phyloP scores from a whole-genome alignment of 441 rosid genomes.

The Jatropha multifida region DNA sequence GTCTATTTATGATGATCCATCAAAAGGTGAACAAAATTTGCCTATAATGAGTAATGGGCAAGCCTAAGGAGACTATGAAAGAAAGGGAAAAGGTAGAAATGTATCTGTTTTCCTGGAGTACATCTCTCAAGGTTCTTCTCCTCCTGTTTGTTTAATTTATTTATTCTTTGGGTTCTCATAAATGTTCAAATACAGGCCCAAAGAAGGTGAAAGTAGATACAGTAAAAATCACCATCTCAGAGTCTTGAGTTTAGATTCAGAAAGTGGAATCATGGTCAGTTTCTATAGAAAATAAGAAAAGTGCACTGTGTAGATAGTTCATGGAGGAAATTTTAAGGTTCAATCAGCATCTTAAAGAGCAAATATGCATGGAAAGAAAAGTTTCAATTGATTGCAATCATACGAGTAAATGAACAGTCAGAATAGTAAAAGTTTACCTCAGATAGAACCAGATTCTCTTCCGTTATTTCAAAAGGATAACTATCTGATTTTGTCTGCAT shows the following conservation, averaged over 20 bases:
- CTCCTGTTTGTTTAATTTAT: background rate
- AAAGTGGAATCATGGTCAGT: background rate
- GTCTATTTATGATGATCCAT: background rate
- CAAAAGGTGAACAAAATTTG: conserved; percentile 3
- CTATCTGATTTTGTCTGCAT: conserved; percentile 20
- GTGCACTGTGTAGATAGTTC: background rate
- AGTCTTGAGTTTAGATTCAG: background rate
- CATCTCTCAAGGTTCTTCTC: background rate
- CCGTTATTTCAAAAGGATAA: background rate
- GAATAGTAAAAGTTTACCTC: conserved; percentile 6
- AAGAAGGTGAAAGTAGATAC: background rate
- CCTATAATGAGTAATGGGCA: background rate
- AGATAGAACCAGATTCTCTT: background rate
- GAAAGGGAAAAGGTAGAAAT: background rate
- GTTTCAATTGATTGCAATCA: background rate
- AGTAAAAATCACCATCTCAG: background rate
- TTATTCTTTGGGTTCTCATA: background rate
- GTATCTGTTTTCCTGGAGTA: too few species aligned
- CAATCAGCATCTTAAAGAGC: background rate
- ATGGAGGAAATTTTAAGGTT: background rate
- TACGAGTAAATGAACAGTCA: background rate
- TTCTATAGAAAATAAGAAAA: background rate
- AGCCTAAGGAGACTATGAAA: background rate
- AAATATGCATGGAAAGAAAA: background rate
- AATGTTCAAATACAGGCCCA: background rate